These are phyloP conservation scores for Mikania micrantha DNA, from an alignment of 129 eudicot genomes.

Conservation along the genomic window DNA sequence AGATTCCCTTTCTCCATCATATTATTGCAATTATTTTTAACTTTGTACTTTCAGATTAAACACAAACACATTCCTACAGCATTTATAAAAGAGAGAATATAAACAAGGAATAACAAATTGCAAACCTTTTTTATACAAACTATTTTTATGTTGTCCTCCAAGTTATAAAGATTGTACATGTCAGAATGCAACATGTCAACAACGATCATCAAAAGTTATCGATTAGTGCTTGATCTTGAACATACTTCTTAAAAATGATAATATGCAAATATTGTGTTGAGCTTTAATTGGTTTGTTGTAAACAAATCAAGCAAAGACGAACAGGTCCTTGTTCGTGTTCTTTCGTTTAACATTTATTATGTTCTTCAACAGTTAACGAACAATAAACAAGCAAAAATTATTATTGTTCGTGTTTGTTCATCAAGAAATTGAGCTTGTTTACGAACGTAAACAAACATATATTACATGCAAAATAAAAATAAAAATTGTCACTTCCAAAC, in stretches of 20 bases:
- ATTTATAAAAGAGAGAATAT: not conserved
- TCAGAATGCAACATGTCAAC: constrained; percentile 12
- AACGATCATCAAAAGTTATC: constrained; percentile 21
- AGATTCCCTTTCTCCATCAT: constrained; percentile 43
- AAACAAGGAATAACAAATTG: not conserved
- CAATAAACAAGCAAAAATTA: too few species aligned
- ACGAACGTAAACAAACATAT: too few species aligned
- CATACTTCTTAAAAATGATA: constrained; percentile 11
- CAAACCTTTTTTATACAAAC: not conserved
- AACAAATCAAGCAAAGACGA: too few species aligned
- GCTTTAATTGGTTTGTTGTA: not conserved
- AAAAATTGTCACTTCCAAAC: too few species aligned
- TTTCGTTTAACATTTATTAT: too few species aligned
- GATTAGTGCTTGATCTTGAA: constrained; percentile 5
- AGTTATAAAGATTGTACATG: not conserved
- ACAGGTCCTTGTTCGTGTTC: too few species aligned
- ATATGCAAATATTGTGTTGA: constrained; percentile 9
- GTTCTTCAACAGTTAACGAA: too few species aligned
- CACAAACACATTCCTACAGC: not conserved
- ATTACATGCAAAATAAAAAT: too few species aligned
- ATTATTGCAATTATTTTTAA: constrained; percentile 13
- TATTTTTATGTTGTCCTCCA: not conserved
- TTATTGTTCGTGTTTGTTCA: too few species aligned
- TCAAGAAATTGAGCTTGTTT: too few species aligned
- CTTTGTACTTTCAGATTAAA: constrained; percentile 13